Evolutionary conservation across 2,329 filamentous ascomycete species (phyloP).

Genomic region (Cercospora zeae-maydis): DNA sequence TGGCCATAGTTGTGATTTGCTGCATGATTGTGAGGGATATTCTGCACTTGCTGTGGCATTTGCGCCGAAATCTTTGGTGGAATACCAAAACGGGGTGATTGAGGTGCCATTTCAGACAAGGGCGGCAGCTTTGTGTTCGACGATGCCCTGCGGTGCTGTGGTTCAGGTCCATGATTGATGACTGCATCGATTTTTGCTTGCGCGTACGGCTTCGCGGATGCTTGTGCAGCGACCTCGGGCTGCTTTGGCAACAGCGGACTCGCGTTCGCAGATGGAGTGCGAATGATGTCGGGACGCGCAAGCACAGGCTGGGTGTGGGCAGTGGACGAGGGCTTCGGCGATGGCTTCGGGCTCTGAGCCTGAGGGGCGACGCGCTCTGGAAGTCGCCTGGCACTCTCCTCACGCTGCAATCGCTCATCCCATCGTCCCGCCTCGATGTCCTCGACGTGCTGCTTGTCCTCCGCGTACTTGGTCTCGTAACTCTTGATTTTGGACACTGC

Average conservation of each 20-base stretch:
- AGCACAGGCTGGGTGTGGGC: slow-evolving; percentile 23
- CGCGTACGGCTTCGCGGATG: slow-evolving; percentile 28
- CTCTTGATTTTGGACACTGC: slow-evolving; percentile 67
- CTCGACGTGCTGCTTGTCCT: slow-evolving; percentile 63
- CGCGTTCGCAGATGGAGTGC: slow-evolving; percentile 17
- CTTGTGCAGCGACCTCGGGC: slow-evolving; percentile 11
- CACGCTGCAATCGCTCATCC: slow-evolving; percentile 42
- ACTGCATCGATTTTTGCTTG: slow-evolving; percentile 38
- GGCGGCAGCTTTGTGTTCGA: slow-evolving; percentile 36
- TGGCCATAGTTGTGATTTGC: slow-evolving; percentile 32
- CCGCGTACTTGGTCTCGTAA: slow-evolving; percentile 64
- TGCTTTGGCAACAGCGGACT: slow-evolving; percentile 20
- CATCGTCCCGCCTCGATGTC: slow-evolving; percentile 61
- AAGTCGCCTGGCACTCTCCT: slow-evolving; percentile 5
- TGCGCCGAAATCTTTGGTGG: slow-evolving; percentile 27
- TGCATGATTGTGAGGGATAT: slow-evolving; percentile 27
- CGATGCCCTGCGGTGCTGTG: slow-evolving; percentile 34
- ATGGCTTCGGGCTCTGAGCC: slow-evolving; percentile 26
- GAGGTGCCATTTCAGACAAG: slow-evolving; percentile 37
- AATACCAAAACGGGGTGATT: slow-evolving; percentile 32
- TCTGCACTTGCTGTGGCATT: slow-evolving; percentile 24
- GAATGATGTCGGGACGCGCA: slow-evolving; percentile 12
- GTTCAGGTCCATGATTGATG: slow-evolving; percentile 37
- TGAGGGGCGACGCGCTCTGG: slow-evolving; percentile 13
- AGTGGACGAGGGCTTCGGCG: slow-evolving; percentile 27